phyloP scores from a whole-genome alignment of 2,329 filamentous ascomycete genomes.

The Nannizzia gypsea region DNA sequence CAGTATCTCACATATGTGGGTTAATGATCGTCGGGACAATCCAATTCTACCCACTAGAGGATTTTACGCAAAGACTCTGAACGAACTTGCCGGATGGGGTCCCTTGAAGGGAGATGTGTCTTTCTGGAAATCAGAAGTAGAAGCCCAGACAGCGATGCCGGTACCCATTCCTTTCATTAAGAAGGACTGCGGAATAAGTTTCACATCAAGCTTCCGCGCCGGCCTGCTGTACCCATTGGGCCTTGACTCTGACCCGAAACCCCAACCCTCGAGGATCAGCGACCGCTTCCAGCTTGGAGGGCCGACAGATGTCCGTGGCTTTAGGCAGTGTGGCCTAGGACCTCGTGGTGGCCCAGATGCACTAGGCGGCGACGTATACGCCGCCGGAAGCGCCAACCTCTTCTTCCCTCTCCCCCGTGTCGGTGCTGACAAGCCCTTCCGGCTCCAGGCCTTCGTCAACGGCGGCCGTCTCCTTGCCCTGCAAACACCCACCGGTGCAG shows the following conservation, averaged over 20 bases:
- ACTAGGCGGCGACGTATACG: slow-evolving; percentile 82
- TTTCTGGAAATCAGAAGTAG: slow-evolving; percentile 87
- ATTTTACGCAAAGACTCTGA: slow-evolving; percentile 63
- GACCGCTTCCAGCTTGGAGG: slow-evolving; percentile 93
- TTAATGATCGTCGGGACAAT: slow-evolving; percentile 69
- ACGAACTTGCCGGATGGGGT: slow-evolving; percentile 80
- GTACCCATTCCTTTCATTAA: slow-evolving; percentile 58
- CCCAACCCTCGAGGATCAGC: slow-evolving; percentile 66
- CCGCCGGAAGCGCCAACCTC: slow-evolving; percentile 75
- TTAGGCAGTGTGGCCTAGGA: slow-evolving; percentile 78
- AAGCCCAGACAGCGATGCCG: slow-evolving; percentile 64
- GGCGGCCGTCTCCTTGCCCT: slow-evolving; percentile 74
- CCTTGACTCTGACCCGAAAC: slow-evolving; percentile 42
- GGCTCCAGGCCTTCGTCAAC: slow-evolving; percentile 84
- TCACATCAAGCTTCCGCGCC: slow-evolving; percentile 69
- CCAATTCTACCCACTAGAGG: slow-evolving; percentile 73
- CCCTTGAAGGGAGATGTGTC: slow-evolving; percentile 76
- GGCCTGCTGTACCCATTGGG: slow-evolving; percentile 76
- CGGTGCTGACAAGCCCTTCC: slow-evolving; percentile 69
- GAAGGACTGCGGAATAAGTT: slow-evolving; percentile 62
- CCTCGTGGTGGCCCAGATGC: slow-evolving; percentile 77
- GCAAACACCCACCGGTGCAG: slow-evolving; percentile 41
- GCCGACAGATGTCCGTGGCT: slow-evolving; percentile 87
- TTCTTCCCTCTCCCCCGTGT: slow-evolving; percentile 73
- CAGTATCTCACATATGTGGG: slow-evolving; percentile 69